A percentile compares a stretch with the other conserved stretches of the same genome.
Evolutionary conservation across 2,329 filamentous ascomycete genomes (phyloP).

Genomic region (Penicillium nordicum): DNA sequence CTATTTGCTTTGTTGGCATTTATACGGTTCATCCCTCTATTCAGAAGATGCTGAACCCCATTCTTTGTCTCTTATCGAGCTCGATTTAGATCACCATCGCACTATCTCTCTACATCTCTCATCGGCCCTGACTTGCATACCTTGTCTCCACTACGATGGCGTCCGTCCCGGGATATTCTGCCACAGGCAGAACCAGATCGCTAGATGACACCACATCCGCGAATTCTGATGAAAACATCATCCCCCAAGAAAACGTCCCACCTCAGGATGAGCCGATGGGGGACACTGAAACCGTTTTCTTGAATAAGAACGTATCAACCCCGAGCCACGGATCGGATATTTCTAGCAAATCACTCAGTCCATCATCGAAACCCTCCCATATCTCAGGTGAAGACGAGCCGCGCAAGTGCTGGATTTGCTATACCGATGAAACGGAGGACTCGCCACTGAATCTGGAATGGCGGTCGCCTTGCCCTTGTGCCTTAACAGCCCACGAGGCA

Average conservation of each 20-base stretch:
- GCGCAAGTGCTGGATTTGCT: conserved; percentile 67
- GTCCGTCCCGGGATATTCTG: conserved; percentile 33
- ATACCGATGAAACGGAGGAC: conserved; percentile 63
- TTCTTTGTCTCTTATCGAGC: not conserved
- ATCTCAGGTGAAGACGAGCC: conserved; percentile 33
- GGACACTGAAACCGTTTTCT: conserved; percentile 31
- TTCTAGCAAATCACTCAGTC: conserved; percentile 17
- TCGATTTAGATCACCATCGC: not conserved
- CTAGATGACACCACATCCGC: conserved; percentile 23
- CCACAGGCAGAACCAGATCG: conserved; percentile 26
- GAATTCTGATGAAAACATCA: conserved; percentile 14
- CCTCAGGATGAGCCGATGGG: conserved; percentile 17
- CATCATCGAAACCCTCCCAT: conserved; percentile 13
- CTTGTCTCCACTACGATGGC: conserved; percentile 28
- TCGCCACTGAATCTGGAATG: conserved; percentile 61
- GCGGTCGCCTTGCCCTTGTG: conserved; percentile 88
- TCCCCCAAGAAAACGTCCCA: conserved; percentile 7
- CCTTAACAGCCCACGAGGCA: conserved; percentile 82
- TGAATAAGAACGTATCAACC: conserved; percentile 24
- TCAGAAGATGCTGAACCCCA: conserved; percentile 4
- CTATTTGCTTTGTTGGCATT: not conserved
- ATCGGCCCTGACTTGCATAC: not conserved
- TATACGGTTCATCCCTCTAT: not conserved
- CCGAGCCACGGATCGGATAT: conserved; percentile 13
- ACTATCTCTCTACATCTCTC: not conserved